Conservation (phyloP, 73 alveolate species). For the Breviolum minutum region DNA sequence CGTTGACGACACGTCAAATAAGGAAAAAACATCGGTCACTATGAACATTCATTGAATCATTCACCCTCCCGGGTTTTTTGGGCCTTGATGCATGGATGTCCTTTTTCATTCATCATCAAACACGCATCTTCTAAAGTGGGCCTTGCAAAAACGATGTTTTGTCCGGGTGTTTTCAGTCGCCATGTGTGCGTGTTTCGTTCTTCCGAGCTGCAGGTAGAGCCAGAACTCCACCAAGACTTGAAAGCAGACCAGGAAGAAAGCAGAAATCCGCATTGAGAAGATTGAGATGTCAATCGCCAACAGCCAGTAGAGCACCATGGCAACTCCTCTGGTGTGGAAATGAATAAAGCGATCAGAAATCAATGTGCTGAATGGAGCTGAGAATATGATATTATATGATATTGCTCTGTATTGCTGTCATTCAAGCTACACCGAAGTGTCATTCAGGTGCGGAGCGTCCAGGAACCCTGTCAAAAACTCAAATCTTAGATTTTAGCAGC, state of each 20-base stretch:
- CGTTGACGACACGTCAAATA: neutral
- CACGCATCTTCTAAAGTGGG: neutral
- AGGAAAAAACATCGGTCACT: no score
- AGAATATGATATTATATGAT: neutral
- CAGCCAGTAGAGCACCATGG: slow-evolving; percentile 49
- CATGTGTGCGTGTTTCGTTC: neutral
- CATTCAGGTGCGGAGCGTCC: no score
- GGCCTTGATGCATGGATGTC: no score
- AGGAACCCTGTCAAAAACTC: no score
- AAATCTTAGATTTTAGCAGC: neutral
- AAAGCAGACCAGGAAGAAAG: slow-evolving; percentile 46
- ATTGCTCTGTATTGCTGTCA: neutral
- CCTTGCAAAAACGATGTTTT: neutral
- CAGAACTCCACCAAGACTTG: slow-evolving; percentile 55
- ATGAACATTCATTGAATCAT: no score
- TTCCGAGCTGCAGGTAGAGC: slow-evolving; percentile 29
- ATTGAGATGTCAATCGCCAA: slow-evolving; percentile 55
- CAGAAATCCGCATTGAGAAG: slow-evolving; percentile 62
- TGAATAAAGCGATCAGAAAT: neutral
- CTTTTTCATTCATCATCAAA: no score
- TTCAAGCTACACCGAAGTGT: no score
- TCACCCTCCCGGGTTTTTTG: no score
- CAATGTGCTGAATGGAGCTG: neutral
- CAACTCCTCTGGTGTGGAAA: neutral
- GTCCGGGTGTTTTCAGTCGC: neutral